Conservation (phyloP, 1,284 basidiomycete genomes). For the Rhodofomes roseus region DNA sequence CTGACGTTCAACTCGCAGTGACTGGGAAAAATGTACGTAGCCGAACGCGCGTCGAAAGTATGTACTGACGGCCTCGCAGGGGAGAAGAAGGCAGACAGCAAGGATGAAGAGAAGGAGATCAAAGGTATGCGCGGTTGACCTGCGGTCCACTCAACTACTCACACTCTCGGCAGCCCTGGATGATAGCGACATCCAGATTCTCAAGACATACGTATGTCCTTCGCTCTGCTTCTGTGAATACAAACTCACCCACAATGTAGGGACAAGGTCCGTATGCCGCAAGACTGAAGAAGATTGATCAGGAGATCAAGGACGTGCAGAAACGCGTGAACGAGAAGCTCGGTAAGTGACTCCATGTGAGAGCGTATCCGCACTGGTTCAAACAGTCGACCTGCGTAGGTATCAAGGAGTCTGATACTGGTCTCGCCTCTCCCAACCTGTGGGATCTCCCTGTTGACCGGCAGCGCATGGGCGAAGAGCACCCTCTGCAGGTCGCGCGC, state of each 20-base stretch:
- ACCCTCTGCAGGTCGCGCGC: slow-evolving; percentile 93
- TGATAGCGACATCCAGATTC: slow-evolving; percentile 98
- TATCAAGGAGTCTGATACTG: slow-evolving; percentile 98
- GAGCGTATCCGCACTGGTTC: neutral
- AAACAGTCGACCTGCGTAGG: slow-evolving; percentile 40
- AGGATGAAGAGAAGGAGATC: slow-evolving; percentile 85
- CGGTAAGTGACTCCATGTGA: slow-evolving; percentile 41
- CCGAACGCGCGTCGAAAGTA: neutral
- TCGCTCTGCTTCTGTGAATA: neutral
- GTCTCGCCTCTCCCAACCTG: slow-evolving; percentile 92
- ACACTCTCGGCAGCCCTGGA: slow-evolving; percentile 68
- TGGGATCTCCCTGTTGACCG: slow-evolving; percentile 92
- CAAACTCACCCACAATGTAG: slow-evolving; percentile 38
- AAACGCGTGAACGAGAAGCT: slow-evolving; percentile 98
- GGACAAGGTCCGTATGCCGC: slow-evolving; percentile 97
- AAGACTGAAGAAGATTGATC: slow-evolving; percentile 86
- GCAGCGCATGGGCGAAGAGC: slow-evolving; percentile 89
- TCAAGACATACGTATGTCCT: slow-evolving; percentile 88
- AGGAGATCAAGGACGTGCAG: slow-evolving; percentile 95
- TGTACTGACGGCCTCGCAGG: slow-evolving; percentile 38
- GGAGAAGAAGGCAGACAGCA: slow-evolving; percentile 78
- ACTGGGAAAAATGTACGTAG: slow-evolving; percentile 93
- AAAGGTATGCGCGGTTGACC: slow-evolving; percentile 47
- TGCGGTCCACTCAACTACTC: slow-evolving; percentile 6
- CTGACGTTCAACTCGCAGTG: too few relatives aligned